Base-by-base conservation (phyloP, 345 rosid genomes). In the Xanthoceras sorbifolium region DNA sequence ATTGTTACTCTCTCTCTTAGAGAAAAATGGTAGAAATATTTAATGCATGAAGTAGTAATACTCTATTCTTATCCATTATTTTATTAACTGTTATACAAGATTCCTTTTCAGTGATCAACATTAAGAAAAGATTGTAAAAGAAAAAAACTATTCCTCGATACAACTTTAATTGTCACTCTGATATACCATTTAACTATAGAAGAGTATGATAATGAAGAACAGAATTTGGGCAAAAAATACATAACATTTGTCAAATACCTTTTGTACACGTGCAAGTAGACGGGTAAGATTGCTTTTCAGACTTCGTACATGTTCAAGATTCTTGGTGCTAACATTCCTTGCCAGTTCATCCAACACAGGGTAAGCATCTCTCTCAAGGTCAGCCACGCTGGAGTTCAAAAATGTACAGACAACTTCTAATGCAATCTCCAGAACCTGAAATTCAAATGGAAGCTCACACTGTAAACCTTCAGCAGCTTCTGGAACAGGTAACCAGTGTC, bases 371-470 rank as follows among this genome's bases (percentile, higher is more conserved):
- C 79, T 87, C 87, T 92, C 98, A 52, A 93, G 91, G 3, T 90
- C 85, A 29, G 85, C 92, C 62, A 92, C 99, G 36, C 78, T 83
- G 36, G 82, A 80, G 75, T 90, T 98, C 84, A 93, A 80, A 83
- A 69, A 84, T 3, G 92, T 83, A 67, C 97, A 96, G 63, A 92
- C 94, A 46, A 86, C 85, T 84, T 96, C 98, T 2, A 96, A 83
- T 29, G 99, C 99, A 71, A 92, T 90, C 90, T 96, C 99, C 54
- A 96, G 90, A 77, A 96, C 97, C 82, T 92, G 97, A 86, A 96
- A 90, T 82, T 93, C 99, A 70, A 96, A 96, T 17, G 97, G 98
- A 67, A 93, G 99, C 82, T 93, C 97, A 74, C 86, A 78, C 72
- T 92, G 94, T 71, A 87, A 81, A 12, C 98, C 92, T 78, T 93